These are phyloP conservation scores for Umbelopsis vinacea DNA, from an alignment of 192 early-diverging fungal species.

Conservation along the genomic window DNA sequence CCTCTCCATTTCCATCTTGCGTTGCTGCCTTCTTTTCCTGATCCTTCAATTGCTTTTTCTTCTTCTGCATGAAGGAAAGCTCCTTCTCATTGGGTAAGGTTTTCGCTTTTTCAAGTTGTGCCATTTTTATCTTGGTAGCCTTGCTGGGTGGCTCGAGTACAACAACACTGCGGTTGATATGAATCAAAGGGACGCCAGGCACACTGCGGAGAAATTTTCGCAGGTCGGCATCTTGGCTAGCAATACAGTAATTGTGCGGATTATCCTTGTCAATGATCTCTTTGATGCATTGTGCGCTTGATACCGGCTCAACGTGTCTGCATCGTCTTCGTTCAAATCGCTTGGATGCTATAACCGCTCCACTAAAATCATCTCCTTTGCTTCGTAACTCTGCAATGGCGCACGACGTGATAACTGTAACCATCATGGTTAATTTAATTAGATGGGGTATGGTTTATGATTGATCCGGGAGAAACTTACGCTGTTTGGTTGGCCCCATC, in stretches of 20 bases:
- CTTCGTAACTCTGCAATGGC: constrained; percentile 71
- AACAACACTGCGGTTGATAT: constrained; percentile 76
- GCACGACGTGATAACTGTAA: constrained; percentile 69
- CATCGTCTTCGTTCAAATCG: constrained; percentile 84
- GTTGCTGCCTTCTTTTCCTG: constrained; percentile 32
- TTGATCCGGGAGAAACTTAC: constrained; percentile 47
- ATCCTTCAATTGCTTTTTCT: constrained; percentile 60
- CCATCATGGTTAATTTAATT: background rate
- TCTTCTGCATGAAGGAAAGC: constrained; percentile 51
- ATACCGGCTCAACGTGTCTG: constrained; percentile 66
- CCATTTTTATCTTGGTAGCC: constrained; percentile 46
- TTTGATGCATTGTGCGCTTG: constrained; percentile 70
- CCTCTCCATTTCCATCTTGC: constrained; percentile 29
- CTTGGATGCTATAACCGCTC: constrained; percentile 63
- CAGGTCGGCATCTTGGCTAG: constrained; percentile 75
- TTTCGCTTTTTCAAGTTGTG: constrained; percentile 42
- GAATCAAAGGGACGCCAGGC: constrained; percentile 86
- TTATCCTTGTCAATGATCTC: constrained; percentile 79
- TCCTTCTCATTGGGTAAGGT: constrained; percentile 48
- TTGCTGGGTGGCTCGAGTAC: constrained; percentile 80
- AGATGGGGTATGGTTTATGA: background rate
- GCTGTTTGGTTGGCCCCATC: constrained; percentile 65
- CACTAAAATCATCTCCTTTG: constrained; percentile 62
- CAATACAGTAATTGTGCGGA: constrained; percentile 85
- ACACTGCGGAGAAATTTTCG: constrained; percentile 65